These are phyloP conservation scores for Neofusicoccum cordaticola DNA, from an alignment of 2,329 filamentous ascomycete genomes.

Conservation along the genomic window DNA sequence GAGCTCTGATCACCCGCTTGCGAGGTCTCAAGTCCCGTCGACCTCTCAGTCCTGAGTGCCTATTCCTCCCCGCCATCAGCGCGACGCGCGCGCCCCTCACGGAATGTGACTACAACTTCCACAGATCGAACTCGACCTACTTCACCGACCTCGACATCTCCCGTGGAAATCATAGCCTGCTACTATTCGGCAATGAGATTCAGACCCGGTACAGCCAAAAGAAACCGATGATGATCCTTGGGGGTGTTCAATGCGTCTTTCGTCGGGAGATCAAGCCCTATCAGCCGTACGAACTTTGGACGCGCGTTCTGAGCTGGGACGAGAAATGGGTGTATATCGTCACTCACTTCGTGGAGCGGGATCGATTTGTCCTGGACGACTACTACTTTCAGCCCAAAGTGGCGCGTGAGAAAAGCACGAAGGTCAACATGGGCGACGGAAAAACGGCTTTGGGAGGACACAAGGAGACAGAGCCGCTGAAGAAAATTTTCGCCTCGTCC, in stretches of 20 bases:
- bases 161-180: conserved; percentile 73
- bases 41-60: too few relatives aligned
- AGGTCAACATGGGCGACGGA: too few relatives aligned
- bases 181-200: conserved; percentile 32
- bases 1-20: too few relatives aligned
- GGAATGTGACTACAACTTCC: conserved; percentile 69
- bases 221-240: not conserved
- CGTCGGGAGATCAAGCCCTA: conserved; percentile 46
- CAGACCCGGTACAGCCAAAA: conserved; percentile 12
- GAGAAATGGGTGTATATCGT: conserved; percentile 51
- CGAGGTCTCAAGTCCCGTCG: too few relatives aligned
- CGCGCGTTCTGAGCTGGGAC: conserved; percentile 48
- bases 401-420: too few relatives aligned
- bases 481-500: not conserved
- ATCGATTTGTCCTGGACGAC: not conserved
- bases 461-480: not conserved
- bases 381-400: too few relatives aligned
- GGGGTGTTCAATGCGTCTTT: conserved; percentile 39
- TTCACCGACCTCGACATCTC: conserved; percentile 82
- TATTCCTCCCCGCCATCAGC: too few relatives aligned
- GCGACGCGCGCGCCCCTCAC: too few relatives aligned
- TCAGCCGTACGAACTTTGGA: conserved; percentile 48
- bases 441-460: not conserved
- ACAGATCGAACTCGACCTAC: conserved; percentile 82
- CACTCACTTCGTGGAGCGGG: conserved; percentile 37